Conservation (phyloP, 257 asterid genomes). For the Penstemon newberryi region DNA sequence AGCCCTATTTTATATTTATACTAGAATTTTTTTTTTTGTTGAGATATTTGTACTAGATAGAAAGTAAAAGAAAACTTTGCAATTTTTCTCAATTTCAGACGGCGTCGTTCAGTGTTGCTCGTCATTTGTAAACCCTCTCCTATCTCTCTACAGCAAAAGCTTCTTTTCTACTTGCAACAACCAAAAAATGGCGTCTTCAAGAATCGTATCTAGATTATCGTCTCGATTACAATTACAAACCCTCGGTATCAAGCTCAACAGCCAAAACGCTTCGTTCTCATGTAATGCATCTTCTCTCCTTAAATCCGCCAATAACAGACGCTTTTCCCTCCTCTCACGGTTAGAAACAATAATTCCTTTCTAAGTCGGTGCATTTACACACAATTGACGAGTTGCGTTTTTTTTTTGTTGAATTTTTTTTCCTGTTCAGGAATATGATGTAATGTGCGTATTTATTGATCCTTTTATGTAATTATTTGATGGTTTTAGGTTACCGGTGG, state of each 20-base stretch:
- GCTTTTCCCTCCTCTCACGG: conserved; percentile 48
- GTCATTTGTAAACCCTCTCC: too few relatives aligned
- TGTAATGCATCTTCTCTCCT: conserved; percentile 28
- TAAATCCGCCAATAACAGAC: conserved; percentile 36
- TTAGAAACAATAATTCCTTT: conserved; percentile 14
- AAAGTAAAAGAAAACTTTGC: too few relatives aligned
- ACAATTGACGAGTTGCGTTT: neutral
- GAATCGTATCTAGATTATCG: conserved; percentile 44
- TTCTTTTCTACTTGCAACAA: neutral
- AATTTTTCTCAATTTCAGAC: too few relatives aligned
- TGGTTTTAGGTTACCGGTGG: conserved; percentile 58
- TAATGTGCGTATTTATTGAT: neutral
- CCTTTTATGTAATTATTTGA: neutral
- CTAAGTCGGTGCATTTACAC: neutral
- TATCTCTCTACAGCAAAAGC: neutral
- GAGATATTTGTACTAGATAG: too few relatives aligned
- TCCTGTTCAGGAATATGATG: too few relatives aligned
- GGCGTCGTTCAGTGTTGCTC: too few relatives aligned
- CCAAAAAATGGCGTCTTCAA: conserved; percentile 43
- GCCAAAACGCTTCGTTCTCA: conserved; percentile 10
- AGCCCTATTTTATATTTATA: too few relatives aligned
- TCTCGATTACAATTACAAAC: conserved; percentile 39
- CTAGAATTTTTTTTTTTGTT: too few relatives aligned
- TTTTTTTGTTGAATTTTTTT: neutral
- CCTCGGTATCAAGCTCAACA: conserved; percentile 30